These are phyloP conservation scores for Sarocladiaceae sp. DNA, from an alignment of 2,329 filamentous ascomycete genomes.

Conservation along the genomic window DNA sequence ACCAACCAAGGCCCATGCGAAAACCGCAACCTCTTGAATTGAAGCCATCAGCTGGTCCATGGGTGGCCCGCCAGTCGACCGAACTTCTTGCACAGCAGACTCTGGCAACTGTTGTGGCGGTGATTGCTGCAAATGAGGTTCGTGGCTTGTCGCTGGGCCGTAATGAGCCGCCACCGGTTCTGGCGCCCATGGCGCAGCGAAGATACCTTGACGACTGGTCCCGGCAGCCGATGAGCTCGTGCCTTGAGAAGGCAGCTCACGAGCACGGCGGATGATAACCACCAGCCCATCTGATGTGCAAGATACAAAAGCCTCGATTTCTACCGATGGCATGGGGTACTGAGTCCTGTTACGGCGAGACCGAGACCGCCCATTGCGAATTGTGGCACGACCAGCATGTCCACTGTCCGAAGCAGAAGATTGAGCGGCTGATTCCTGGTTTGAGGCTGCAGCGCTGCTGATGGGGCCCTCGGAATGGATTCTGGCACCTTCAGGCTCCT, in stretches of 20 bases:
- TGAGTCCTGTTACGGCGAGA: not conserved
- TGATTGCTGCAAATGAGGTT: constrained; percentile 21
- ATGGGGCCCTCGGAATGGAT: not conserved
- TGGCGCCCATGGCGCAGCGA: constrained; percentile 75
- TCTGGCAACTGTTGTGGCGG: constrained; percentile 41
- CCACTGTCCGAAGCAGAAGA: not conserved
- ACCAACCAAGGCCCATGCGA: constrained; percentile 76
- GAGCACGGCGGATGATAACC: constrained; percentile 71
- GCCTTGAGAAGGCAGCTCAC: constrained; percentile 37
- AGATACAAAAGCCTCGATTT: constrained; percentile 86
- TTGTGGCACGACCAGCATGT: not conserved
- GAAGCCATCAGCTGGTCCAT: constrained; percentile 67
- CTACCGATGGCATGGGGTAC: constrained; percentile 44
- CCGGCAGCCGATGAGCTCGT: constrained; percentile 47
- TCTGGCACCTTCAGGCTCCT: constrained; percentile 3
- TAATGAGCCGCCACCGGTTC: constrained; percentile 54
- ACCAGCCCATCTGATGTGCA: constrained; percentile 87
- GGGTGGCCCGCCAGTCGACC: constrained; percentile 47
- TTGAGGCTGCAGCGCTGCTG: not conserved
- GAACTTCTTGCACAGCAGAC: constrained; percentile 34
- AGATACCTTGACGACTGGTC: constrained; percentile 60
- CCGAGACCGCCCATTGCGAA: not conserved
- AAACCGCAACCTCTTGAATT: constrained; percentile 82
- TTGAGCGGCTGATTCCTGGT: not conserved
- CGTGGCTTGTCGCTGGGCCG: not conserved